Evolutionary conservation across 805 yeast species (phyloP).

Genomic region (Ogataea haglerorum): DNA sequence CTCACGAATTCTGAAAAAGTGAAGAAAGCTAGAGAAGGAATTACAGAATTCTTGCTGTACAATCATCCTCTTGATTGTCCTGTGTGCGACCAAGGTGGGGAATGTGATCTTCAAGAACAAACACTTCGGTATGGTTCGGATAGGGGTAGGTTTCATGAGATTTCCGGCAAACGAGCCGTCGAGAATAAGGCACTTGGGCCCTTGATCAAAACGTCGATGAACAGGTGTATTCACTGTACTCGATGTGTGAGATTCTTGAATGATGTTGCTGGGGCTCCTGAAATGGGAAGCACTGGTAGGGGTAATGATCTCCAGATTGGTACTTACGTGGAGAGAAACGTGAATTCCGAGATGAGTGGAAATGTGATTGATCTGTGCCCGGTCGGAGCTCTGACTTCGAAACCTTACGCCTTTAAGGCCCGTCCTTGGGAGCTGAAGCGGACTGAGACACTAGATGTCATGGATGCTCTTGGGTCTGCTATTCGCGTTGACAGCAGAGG

Average conservation of each 20-base stretch:
- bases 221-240: constrained; percentile 89
- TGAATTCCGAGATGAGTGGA: constrained; percentile 82
- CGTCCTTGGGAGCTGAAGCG: constrained; percentile 92
- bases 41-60: constrained; percentile 81
- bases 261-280: constrained; percentile 91
- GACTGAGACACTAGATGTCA: constrained; percentile 81
- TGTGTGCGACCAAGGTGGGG: constrained; percentile 92
- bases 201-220: constrained; percentile 84
- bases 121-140: constrained; percentile 78
- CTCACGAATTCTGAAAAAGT: constrained; percentile 75
- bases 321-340: constrained; percentile 79
- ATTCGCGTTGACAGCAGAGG: constrained; percentile 86
- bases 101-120: constrained; percentile 90
- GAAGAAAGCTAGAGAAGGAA: constrained; percentile 82
- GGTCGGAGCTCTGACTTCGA: constrained; percentile 86
- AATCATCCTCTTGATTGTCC: constrained; percentile 94
- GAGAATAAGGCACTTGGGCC: constrained; percentile 92
- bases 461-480: constrained; percentile 80
- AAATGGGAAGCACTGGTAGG: constrained; percentile 83
- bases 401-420: constrained; percentile 89
- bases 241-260: constrained; percentile 87
- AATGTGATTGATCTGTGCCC: constrained; percentile 87
- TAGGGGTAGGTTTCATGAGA: constrained; percentile 80
- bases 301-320: constrained; percentile 93
- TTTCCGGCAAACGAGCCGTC: constrained; percentile 82